Evolutionary conservation across 257 asterid genomes (phyloP).

Genomic region (Solanum acaule): DNA sequence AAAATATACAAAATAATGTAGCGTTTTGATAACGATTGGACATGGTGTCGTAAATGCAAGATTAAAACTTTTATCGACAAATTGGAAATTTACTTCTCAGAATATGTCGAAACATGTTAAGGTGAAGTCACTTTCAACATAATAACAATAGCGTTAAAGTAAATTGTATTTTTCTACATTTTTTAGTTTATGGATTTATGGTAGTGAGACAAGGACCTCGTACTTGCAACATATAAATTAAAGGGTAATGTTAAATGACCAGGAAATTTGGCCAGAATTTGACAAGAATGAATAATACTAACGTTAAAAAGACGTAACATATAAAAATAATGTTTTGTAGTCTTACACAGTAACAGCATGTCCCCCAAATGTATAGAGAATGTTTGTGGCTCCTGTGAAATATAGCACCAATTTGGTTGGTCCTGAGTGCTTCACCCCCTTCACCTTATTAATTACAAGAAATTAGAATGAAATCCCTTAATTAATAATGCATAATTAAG

Average conservation of each 20-base stretch:
- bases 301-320: not conserved
- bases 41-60: not conserved
- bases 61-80: not conserved
- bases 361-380: conserved; percentile 52
- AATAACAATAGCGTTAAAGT: not conserved
- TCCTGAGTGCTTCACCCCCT: conserved; percentile 43
- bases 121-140: not conserved
- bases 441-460: conserved; percentile 16
- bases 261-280: too few species aligned
- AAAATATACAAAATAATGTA: not conserved
- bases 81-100: not conserved
- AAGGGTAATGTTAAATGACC: too few species aligned
- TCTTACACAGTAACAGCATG: conserved; percentile 51
- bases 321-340: not conserved
- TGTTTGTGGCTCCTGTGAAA: conserved; percentile 51
- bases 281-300: too few species aligned
- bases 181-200: not conserved
- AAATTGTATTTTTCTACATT: not conserved
- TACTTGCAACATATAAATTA: not conserved
- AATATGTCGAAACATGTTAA: not conserved
- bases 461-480: not conserved
- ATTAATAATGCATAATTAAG: not conserved
- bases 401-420: conserved; percentile 36
- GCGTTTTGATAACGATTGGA: not conserved
- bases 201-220: not conserved